Conservation (phyloP, 768 basidiomycete species). For the Russula dissimulans region DNA sequence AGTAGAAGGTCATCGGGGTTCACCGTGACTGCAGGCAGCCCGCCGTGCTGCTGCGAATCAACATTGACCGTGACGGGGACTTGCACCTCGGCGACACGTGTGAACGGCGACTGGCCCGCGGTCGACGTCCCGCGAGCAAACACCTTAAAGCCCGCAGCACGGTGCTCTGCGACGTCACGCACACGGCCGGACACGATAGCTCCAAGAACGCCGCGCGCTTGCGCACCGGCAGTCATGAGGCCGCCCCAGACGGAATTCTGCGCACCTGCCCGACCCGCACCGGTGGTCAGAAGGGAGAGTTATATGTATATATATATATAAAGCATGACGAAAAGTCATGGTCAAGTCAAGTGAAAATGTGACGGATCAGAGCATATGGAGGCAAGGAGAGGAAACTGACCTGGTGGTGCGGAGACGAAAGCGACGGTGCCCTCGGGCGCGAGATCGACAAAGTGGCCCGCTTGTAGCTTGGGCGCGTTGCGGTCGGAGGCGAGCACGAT, state of each 20-base stretch:
- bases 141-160: conserved; percentile 61
- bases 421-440: conserved; percentile 55
- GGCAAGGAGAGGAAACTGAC: conserved; percentile 32
- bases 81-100: conserved; percentile 69
- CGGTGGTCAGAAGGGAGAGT: too few relatives aligned
- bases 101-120: conserved; percentile 77
- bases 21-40: conserved; percentile 48
- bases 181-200: conserved; percentile 80
- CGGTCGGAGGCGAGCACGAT: conserved; percentile 59
- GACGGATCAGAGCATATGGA: too few relatives aligned
- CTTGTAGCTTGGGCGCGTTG: conserved; percentile 49
- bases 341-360: too few relatives aligned
- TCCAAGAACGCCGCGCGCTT: conserved; percentile 57
- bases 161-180: conserved; percentile 76
- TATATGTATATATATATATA: too few relatives aligned
- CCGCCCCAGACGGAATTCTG: conserved; percentile 91
- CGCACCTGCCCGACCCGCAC: conserved; percentile 33
- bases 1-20: conserved; percentile 74
- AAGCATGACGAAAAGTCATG: too few relatives aligned
- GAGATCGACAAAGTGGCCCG: conserved; percentile 75
- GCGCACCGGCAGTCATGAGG: conserved; percentile 81
- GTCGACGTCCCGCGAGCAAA: conserved; percentile 79
- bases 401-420: conserved; percentile 63
- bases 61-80: conserved; percentile 45
- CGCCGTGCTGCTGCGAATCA: conserved; percentile 26